These are phyloP conservation scores for Colletotrichum spaethianum DNA, from an alignment of 2,329 filamentous ascomycete species.

Conservation along the genomic window DNA sequence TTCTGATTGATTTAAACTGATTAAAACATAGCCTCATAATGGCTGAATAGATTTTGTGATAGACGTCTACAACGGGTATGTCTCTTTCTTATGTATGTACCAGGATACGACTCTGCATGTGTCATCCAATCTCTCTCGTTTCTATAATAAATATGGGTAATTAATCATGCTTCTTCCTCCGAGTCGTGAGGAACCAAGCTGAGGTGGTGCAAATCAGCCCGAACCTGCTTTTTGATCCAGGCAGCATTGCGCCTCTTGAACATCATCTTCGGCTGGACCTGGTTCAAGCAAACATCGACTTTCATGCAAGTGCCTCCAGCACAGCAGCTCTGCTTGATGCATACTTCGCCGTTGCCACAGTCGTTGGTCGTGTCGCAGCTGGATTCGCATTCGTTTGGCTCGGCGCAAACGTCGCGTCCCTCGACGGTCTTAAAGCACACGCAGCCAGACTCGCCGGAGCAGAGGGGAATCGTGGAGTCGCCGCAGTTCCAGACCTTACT, in stretches of 20 bases:
- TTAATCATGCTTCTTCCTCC: conserved; percentile 1
- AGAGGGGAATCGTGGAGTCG: conserved; percentile 12
- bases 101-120: neutral
- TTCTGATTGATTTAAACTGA: neutral
- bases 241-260: conserved; percentile 29
- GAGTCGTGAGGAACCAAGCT: conserved; percentile 27
- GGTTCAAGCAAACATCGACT: conserved; percentile 30
- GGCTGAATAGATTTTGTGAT: neutral
- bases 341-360: conserved; percentile 28
- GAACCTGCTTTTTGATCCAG: conserved; percentile 23
- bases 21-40: neutral
- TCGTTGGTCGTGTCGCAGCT: conserved; percentile 26
- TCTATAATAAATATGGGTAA: too few species aligned
- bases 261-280: conserved; percentile 22
- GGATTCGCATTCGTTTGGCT: conserved; percentile 23
- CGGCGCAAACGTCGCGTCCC: conserved; percentile 31
- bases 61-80: neutral
- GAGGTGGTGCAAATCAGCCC: conserved; percentile 10
- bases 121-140: too few species aligned
- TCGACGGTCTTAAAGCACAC: conserved; percentile 35
- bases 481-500: conserved; percentile 27
- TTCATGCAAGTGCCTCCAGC: conserved; percentile 33
- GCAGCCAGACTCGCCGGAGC: conserved; percentile 22
- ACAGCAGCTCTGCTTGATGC: conserved; percentile 39
- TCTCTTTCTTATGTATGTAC: conserved; percentile 10